A percentile compares a stretch with the other conserved stretches of the same genome.
These are phyloP conservation scores for Penicillium sclerotigenum DNA, from an alignment of 2,329 filamentous ascomycete species.

Conservation along the genomic window DNA sequence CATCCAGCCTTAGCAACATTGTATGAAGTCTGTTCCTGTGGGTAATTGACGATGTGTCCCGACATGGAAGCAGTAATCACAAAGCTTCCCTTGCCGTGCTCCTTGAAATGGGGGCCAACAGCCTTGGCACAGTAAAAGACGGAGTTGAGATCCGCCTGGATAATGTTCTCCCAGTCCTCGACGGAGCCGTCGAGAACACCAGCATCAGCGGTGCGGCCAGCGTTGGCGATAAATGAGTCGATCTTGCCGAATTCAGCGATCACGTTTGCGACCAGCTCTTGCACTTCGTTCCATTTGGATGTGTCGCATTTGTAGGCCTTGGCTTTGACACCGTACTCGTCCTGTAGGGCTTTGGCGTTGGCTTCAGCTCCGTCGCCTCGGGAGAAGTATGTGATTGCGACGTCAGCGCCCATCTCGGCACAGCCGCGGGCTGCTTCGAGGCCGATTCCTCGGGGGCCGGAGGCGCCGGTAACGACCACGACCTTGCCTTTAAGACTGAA, in stretches of 20 bases:
- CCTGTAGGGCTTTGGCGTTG: constrained; percentile 60
- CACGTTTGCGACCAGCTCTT: constrained; percentile 57
- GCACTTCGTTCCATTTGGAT: constrained; percentile 54
- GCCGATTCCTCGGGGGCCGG: constrained; percentile 64
- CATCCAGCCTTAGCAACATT: constrained; percentile 65
- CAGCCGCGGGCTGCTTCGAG: constrained; percentile 64
- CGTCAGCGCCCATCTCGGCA: constrained; percentile 62
- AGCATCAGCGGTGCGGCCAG: constrained; percentile 65
- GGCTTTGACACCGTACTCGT: constrained; percentile 62
- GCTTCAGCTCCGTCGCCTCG: constrained; percentile 61
- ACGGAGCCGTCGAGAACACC: constrained; percentile 68
- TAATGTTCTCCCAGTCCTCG: constrained; percentile 71
- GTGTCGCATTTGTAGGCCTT: constrained; percentile 67
- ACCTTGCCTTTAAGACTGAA: constrained; percentile 50
- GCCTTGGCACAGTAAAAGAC: constrained; percentile 83
- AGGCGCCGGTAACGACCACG: constrained; percentile 49
- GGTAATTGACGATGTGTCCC: constrained; percentile 54
- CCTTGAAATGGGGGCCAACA: constrained; percentile 72
- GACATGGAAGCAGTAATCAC: constrained; percentile 64
- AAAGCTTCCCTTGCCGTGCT: constrained; percentile 61
- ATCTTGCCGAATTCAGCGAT: constrained; percentile 68
- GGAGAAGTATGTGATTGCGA: constrained; percentile 66
- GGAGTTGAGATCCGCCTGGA: constrained; percentile 81
- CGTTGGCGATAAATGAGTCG: constrained; percentile 67
- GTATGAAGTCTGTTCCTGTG: constrained; percentile 64